phyloP scores from a whole-genome alignment of 805 yeast species.

The Monosporozyma solicola region DNA sequence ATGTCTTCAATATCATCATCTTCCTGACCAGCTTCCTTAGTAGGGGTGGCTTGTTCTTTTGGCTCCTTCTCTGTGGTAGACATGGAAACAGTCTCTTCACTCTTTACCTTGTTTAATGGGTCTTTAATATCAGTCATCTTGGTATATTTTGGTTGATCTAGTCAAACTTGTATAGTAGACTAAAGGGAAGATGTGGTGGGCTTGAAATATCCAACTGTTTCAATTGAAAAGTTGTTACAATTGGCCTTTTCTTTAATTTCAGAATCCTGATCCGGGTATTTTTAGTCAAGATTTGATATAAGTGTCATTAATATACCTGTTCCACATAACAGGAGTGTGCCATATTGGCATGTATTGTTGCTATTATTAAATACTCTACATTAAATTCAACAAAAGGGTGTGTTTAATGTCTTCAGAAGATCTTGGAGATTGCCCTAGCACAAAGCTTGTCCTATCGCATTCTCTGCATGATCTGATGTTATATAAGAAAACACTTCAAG shows the following conservation, averaged over 20 bases:
- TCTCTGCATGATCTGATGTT: too few species aligned
- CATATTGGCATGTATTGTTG: too few species aligned
- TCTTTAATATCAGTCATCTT: not conserved
- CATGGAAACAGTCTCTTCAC: not conserved
- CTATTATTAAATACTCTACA: too few species aligned
- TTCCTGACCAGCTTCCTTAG: not conserved
- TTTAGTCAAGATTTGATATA: not conserved
- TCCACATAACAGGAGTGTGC: not conserved
- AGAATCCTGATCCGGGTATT: not conserved
- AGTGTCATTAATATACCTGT: not conserved
- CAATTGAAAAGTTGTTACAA: not conserved
- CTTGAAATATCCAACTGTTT: not conserved
- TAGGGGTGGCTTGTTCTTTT: not conserved
- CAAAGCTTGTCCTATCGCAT: too few species aligned
- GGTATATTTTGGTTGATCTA: not conserved
- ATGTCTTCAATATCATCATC: conserved; percentile 4
- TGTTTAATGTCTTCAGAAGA: too few species aligned
- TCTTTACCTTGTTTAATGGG: not conserved
- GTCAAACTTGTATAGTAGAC: not conserved
- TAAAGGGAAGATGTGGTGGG: not conserved
- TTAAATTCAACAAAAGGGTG: too few species aligned
- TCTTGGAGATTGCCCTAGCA: too few species aligned
- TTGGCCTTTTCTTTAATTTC: not conserved
- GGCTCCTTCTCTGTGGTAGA: not conserved
- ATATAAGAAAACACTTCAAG: too few species aligned